Evolutionary conservation across 2,329 filamentous ascomycete species (phyloP), one percentile per base, ranked within the genome.

Genomic region (Trichophyton simii): DNA sequence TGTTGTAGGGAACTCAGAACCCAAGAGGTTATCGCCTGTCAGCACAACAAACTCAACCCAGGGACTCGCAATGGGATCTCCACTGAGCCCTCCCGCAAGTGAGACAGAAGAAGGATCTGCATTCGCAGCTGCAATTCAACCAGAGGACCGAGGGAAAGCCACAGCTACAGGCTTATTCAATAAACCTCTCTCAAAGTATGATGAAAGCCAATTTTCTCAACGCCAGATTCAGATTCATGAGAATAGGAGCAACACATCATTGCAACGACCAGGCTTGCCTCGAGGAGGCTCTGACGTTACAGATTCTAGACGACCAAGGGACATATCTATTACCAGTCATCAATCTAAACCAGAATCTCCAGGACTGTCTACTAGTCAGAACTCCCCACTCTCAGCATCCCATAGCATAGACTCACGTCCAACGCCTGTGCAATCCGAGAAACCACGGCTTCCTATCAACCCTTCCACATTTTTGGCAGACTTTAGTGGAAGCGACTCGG

Each of bases 201-300:
- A 95, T 68, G 91, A 96, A 69, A 84, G 87, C 20, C 88, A 89
- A 68, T 96, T 89, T 68, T 83, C 88, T 3, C 87, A 95, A 69
- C 84, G 90, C 52, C 88, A 95, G 69, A 77, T 88, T 57, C 88
- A 91, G 71, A 83, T 96, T 71, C 88, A 92, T 65, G 83, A 88
- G 68, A 88, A 86, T 31, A 82, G 87, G 28, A 86, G 87, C 61
- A 83, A 83, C 0, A 83, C 86, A 38, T 72, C 76, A 59, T 68
- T 63, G 62, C 71, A 65, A n/a, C 69, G 68, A 31, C 67, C 66
- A 20, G 57, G 63, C 2, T 63, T 63, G 11, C 28, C 61, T 57
- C 25, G 54, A 22, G 31, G 15, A 36, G n/a, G 18, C 3, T 42
- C 62, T 34, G 65, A 62, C 13, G 62, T 66, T n/a, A 68, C 70